These are phyloP conservation scores for Funneliformis caledonium DNA, from an alignment of 371 early-diverging fungal species.

Conservation along the genomic window DNA sequence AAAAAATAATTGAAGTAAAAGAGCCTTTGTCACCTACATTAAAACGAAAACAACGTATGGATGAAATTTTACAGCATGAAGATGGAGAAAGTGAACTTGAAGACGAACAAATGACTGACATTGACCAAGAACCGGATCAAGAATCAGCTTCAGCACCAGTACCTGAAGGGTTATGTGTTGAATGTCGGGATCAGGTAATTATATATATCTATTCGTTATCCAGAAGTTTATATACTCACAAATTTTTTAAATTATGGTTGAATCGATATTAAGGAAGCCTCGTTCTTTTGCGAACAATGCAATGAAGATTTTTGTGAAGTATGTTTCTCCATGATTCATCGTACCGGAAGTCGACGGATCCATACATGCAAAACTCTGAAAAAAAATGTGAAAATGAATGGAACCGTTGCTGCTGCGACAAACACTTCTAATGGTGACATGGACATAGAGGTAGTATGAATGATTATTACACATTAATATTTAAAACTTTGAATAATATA, in stretches of 20 bases:
- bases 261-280: constrained; percentile 50
- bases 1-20: neutral
- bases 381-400: constrained; percentile 22
- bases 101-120: constrained; percentile 41
- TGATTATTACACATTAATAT: neutral
- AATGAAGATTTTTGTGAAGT: constrained; percentile 90
- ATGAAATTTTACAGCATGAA: constrained; percentile 51
- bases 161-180: constrained; percentile 80
- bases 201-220: neutral
- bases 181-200: constrained; percentile 82
- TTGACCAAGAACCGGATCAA: constrained; percentile 33
- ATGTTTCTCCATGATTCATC: constrained; percentile 84
- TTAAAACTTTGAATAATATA: neutral
- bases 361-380: constrained; percentile 59
- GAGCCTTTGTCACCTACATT: constrained; percentile 20
- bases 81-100: constrained; percentile 43
- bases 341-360: constrained; percentile 78
- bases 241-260: neutral
- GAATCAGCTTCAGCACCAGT: constrained; percentile 42
- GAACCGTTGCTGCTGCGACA: neutral
- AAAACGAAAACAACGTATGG: constrained; percentile 50
- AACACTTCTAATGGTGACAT: neutral
- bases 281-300: constrained; percentile 74
- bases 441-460: neutral
- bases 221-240: neutral